Conservation (phyloP, 2,329 filamentous ascomycete genomes). For the Grosmannia huntii region DNA sequence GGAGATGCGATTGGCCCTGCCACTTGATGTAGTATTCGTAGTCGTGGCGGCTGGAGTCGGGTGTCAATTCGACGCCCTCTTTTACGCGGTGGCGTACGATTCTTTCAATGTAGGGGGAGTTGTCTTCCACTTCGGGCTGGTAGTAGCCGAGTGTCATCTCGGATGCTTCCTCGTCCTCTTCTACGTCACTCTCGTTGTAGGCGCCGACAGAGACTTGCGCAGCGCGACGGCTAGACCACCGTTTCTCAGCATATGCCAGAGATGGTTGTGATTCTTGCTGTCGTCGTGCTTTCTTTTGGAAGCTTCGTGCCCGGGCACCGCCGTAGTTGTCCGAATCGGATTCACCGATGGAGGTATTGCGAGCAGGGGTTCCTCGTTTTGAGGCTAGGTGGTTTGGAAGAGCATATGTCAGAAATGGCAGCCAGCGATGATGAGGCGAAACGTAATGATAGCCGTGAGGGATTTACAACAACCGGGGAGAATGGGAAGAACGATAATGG, state of each 20-base stretch:
- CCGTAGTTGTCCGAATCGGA: constrained; percentile 71
- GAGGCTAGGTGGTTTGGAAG: constrained; percentile 31
- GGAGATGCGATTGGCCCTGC: constrained; percentile 89
- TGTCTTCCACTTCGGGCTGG: constrained; percentile 56
- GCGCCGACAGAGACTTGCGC: constrained; percentile 53
- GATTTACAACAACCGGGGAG: constrained; percentile 11
- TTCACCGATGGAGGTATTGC: constrained; percentile 41
- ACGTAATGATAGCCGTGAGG: constrained; percentile 24
- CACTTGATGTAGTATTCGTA: constrained; percentile 94
- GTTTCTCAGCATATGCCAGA: constrained; percentile 63
- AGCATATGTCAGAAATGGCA: not conserved
- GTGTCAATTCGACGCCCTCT: constrained; percentile 48
- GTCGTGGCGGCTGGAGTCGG: constrained; percentile 53
- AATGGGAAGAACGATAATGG: not conserved
- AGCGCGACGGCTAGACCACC: constrained; percentile 80
- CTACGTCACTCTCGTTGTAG: constrained; percentile 55
- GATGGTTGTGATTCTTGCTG: constrained; percentile 55
- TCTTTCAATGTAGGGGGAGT: constrained; percentile 75
- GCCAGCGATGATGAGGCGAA: constrained; percentile 31
- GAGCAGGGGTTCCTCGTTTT: constrained; percentile 43
- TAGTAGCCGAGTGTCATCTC: constrained; percentile 60
- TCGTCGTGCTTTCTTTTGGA: constrained; percentile 65
- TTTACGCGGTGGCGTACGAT: constrained; percentile 77
- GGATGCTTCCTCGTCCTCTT: constrained; percentile 52
- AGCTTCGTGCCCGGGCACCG: constrained; percentile 54